Conservation (phyloP, 352 stramenopile species). For the Pythium plurisporium region DNA sequence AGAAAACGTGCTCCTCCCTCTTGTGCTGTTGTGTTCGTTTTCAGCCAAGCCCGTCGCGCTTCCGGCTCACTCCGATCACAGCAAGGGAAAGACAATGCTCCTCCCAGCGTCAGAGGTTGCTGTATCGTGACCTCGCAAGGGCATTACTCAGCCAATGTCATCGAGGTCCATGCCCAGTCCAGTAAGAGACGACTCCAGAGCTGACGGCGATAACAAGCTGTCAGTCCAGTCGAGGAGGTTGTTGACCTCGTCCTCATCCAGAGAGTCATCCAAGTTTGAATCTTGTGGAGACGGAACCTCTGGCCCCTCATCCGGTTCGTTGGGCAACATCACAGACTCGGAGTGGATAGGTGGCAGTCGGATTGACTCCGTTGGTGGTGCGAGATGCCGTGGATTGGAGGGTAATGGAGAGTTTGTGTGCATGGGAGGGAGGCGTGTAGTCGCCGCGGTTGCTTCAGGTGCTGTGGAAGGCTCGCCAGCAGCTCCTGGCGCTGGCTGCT, state of each 20-base stretch:
- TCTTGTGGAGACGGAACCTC: conserved; percentile 1
- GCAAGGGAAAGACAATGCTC: no score
- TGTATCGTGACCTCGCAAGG: no score
- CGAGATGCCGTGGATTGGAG: neutral
- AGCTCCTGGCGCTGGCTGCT: conserved; percentile 2
- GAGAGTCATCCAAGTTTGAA: conserved; percentile 45
- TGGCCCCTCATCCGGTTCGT: neutral
- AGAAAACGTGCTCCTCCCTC: no score
- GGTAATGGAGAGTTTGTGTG: neutral
- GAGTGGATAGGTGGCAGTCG: conserved; percentile 11
- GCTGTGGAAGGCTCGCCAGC: neutral
- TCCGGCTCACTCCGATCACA: no score
- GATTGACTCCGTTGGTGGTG: neutral
- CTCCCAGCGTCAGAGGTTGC: no score
- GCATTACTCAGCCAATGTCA: conserved; percentile 11
- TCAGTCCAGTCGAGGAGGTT: conserved; percentile 79
- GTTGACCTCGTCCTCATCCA: conserved; percentile 77
- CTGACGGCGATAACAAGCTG: conserved; percentile 42
- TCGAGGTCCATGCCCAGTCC: conserved; percentile 30
- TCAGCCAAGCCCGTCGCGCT: no score
- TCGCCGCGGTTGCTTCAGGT: neutral
- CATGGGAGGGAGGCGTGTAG: neutral
- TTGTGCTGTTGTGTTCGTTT: no score
- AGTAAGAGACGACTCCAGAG: conserved; percentile 34
- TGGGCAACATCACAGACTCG: neutral